Evolutionary conservation across 1,139 yeast species (phyloP).

Genomic region (Saccharomyces hybrid): DNA sequence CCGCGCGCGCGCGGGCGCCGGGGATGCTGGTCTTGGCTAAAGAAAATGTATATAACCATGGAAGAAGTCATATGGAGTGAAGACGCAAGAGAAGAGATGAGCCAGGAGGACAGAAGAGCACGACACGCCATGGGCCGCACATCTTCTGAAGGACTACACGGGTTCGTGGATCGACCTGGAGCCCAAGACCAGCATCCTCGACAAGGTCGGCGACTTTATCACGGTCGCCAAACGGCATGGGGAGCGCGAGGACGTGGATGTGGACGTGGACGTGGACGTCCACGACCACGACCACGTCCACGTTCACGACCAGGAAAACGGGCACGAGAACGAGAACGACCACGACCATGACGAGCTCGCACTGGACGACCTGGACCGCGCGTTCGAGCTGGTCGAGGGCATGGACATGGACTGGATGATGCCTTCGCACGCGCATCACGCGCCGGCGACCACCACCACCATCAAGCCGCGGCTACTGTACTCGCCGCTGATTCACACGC

Average conservation of each 20-base stretch:
- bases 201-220: constrained; percentile 22
- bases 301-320: constrained; percentile 3
- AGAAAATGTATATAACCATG: background rate
- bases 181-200: constrained; percentile 25
- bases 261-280: constrained; percentile 24
- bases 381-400: background rate
- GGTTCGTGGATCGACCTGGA: constrained; percentile 12
- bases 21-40: constrained; percentile 6
- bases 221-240: background rate
- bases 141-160: background rate
- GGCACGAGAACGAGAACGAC: constrained; percentile 6
- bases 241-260: constrained; percentile 20
- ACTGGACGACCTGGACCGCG: background rate
- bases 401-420: background rate
- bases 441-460: background rate
- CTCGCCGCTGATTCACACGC: background rate
- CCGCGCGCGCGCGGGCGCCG: constrained; percentile 4
- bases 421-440: background rate
- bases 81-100: background rate
- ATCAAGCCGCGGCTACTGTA: background rate
- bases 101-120: background rate
- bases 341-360: background rate
- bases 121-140: background rate
- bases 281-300: constrained; percentile 2
- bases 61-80: background rate